Conservation (phyloP, 1,284 basidiomycete species). For the Meripilus lineatus region DNA sequence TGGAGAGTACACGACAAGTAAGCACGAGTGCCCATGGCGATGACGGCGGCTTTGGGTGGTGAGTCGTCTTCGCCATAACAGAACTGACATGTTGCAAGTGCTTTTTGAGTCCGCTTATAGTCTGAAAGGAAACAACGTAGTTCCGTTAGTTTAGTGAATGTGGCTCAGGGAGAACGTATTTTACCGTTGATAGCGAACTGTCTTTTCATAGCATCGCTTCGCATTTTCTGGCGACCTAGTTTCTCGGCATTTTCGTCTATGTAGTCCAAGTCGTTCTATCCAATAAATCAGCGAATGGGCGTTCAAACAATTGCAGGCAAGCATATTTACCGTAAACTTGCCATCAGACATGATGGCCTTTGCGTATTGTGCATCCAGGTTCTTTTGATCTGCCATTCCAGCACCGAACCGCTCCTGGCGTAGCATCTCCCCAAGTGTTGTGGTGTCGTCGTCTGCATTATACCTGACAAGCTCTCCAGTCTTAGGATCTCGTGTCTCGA, state of each 20-base stretch:
- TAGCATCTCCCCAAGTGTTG: slow-evolving; percentile 87
- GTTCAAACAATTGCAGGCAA: not conserved
- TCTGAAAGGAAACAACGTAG: slow-evolving; percentile 48
- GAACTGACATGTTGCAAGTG: slow-evolving; percentile 80
- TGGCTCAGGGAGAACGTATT: not conserved
- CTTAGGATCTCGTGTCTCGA: slow-evolving; percentile 85
- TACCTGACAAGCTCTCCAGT: slow-evolving; percentile 83
- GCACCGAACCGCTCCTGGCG: slow-evolving; percentile 89
- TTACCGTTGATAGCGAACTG: slow-evolving; percentile 94
- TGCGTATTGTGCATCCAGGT: slow-evolving; percentile 88
- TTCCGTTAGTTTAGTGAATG: not conserved
- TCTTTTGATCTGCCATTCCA: slow-evolving; percentile 86
- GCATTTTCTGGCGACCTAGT: slow-evolving; percentile 90
- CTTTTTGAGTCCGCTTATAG: slow-evolving; percentile 92
- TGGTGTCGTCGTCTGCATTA: slow-evolving; percentile 87
- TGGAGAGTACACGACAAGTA: slow-evolving; percentile 86
- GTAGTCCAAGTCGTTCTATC: slow-evolving; percentile 83
- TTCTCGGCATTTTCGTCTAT: slow-evolving; percentile 96
- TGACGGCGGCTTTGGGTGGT: slow-evolving; percentile 78
- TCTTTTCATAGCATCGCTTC: slow-evolving; percentile 92
- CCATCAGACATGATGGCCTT: slow-evolving; percentile 83
- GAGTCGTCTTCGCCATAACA: slow-evolving; percentile 88
- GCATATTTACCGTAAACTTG: slow-evolving; percentile 66
- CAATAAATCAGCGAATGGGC: slow-evolving; percentile 1
- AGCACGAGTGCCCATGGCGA: slow-evolving; percentile 86